A percentile compares a stretch with the other conserved stretches of the same genome.
Conservation (phyloP, 768 basidiomycete genomes). For the Hydnomerulius pinastri region DNA sequence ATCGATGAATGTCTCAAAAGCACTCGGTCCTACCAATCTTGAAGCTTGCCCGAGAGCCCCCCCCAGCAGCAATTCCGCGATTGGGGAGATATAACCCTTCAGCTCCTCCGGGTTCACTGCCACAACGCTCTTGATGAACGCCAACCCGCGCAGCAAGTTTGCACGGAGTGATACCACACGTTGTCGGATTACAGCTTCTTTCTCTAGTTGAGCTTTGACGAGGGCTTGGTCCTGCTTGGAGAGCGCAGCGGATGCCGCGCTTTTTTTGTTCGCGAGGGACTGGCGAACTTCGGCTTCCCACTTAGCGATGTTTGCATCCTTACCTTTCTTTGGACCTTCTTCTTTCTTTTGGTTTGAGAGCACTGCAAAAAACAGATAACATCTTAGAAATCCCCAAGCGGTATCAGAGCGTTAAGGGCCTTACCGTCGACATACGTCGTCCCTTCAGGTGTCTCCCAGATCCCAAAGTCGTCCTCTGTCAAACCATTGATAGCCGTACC, state of each 20-base stretch:
- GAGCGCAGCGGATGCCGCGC: constrained; percentile 47
- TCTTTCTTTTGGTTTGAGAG: constrained; percentile 59
- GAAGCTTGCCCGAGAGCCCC: constrained; percentile 64
- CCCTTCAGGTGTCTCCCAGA: constrained; percentile 88
- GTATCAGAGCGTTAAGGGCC: too few relatives aligned
- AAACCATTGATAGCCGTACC: constrained; percentile 58
- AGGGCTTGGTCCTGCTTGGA: constrained; percentile 86
- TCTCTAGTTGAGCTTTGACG: constrained; percentile 81
- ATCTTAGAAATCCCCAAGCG: neutral
- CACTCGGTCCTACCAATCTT: constrained; percentile 58
- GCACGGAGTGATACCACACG: constrained; percentile 56
- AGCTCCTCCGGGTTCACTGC: constrained; percentile 51
- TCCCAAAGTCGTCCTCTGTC: constrained; percentile 72
- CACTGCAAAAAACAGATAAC: constrained; percentile 42
- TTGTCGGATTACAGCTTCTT: constrained; percentile 70
- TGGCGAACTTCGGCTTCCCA: constrained; percentile 97
- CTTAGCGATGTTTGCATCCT: constrained; percentile 84
- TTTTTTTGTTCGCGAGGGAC: constrained; percentile 80
- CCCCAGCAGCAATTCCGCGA: constrained; percentile 63
- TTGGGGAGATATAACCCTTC: constrained; percentile 51
- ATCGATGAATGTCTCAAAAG: constrained; percentile 76
- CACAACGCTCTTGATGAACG: constrained; percentile 69
- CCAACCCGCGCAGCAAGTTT: constrained; percentile 64
- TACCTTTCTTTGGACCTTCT: constrained; percentile 66
- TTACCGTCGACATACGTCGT: constrained; percentile 78